Evolutionary conservation across 2,329 filamentous ascomycete species (phyloP), one percentile per base, ranked within the genome.

Genomic region (Pyricularia pennisetigena): DNA sequence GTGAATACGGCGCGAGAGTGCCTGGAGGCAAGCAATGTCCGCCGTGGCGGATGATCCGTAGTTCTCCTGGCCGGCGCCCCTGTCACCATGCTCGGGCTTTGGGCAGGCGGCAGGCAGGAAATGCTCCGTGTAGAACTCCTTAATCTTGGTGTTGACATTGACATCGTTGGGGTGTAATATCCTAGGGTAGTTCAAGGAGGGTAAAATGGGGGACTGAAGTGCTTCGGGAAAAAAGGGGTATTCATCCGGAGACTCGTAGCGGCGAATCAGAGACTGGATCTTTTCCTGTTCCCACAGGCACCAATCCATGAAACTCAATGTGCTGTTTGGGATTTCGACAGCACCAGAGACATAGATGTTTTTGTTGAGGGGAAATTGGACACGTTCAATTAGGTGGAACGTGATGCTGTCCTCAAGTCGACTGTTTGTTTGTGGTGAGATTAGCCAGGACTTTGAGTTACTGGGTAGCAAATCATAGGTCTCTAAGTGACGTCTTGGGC

Each of bases 371-470:
- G 94, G 93, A 79, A 98, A 99, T 78, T 99, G 95, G n/a, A 94
- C 94, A 59, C 95, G 90, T 81, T 99, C 95, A 75, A 98, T 98
- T 57, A 99, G 84, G 79, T 97, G 91, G 80, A 97, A 97, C 72
- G 92, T 97, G 76, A 99, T 98, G 70, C 94, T 98, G 77, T 99
- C 95, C 82, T 99, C 95, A 23, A 98, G 86, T 24, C 95, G 95
- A 75, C 95, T 99, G 75, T 66, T 65, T 54, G 24, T 49, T 54
- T 54, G 7, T 54, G 7, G 8, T 9, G 20, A 54, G 1, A 54
- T 54, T n/a, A 54, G 41, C 41, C 41, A 54, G 54, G 69, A 64
- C 65, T 68, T 68, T 68, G 35, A 68, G 65, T 64, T 32, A 67
- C 20, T 49, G 26, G 16, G 26, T 2, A 28, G 12, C 6, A 24